A percentile compares a stretch with the other conserved stretches of the same genome.
Evolutionary conservation across 495 filamentous ascomycete species (phyloP).

Genomic region (Letharia lupina): DNA sequence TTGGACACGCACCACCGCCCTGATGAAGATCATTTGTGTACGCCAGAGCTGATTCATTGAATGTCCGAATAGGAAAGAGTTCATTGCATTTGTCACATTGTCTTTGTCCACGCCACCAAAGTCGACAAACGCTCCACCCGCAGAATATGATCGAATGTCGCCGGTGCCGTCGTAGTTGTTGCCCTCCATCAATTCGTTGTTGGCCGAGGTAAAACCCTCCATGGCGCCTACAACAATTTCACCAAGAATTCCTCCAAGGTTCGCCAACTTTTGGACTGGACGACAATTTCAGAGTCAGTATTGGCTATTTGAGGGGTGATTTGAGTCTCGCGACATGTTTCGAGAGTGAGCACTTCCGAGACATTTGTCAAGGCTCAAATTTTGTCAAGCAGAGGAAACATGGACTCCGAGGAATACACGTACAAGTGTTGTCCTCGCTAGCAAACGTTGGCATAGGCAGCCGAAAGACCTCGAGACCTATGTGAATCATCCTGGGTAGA

Average conservation of each 20-base stretch:
- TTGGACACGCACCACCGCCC: constrained; percentile 27
- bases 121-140: constrained; percentile 24
- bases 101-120: constrained; percentile 27
- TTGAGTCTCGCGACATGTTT: background rate
- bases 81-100: constrained; percentile 23
- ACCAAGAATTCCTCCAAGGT: constrained; percentile 26
- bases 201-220: constrained; percentile 25
- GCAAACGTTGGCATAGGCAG: too few species aligned
- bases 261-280: constrained; percentile 27
- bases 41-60: constrained; percentile 27
- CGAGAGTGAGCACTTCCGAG: background rate
- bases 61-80: constrained; percentile 23
- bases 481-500: too few species aligned
- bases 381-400: background rate
- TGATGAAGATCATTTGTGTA: constrained; percentile 27
- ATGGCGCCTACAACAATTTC: constrained; percentile 22
- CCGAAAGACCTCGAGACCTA: too few species aligned
- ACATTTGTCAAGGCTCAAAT: background rate
- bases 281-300: constrained; percentile 7
- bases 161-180: constrained; percentile 21
- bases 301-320: constrained; percentile 3
- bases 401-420: background rate
- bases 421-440: too few species aligned
- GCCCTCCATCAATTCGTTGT: constrained; percentile 28
- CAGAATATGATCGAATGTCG: constrained; percentile 28